Conservation (phyloP, 129 eudicot species). For the Flaveria sonorensis region DNA sequence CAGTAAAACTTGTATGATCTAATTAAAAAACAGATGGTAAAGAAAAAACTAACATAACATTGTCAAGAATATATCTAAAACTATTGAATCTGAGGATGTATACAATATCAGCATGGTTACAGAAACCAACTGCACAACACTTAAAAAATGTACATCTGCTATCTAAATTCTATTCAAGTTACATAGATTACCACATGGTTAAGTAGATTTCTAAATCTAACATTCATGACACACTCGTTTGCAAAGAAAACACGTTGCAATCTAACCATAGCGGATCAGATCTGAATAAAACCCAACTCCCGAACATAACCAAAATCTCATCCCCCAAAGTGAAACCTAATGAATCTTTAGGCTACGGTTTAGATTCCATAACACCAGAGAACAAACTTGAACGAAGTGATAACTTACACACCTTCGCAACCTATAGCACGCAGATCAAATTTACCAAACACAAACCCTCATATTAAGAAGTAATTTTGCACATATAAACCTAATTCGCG, state of each 20-base stretch:
- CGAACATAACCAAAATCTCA: conserved; percentile 5
- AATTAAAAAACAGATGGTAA: not conserved
- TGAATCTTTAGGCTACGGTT: not conserved
- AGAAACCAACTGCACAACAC: conserved; percentile 15
- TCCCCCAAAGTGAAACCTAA: conserved; percentile 23
- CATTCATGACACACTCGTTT: not conserved
- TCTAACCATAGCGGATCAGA: no score
- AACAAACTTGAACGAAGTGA: not conserved
- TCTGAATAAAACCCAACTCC: not conserved
- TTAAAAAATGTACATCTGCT: not conserved
- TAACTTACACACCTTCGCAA: not conserved
- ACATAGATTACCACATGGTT: not conserved
- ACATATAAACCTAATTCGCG: conserved; percentile 19
- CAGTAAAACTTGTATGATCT: not conserved
- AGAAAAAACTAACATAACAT: not conserved
- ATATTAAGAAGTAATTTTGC: not conserved
- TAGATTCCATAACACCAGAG: not conserved
- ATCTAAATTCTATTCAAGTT: not conserved
- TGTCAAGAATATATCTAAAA: not conserved
- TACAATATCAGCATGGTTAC: conserved; percentile 13
- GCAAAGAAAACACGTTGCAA: not conserved
- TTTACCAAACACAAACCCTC: not conserved
- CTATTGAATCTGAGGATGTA: conserved; percentile 9
- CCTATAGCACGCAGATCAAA: no score
- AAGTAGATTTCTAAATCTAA: not conserved